Evolutionary conservation across 108 stramenopile species (phyloP), one percentile per base, ranked within the genome.

Genomic region (Cylindrotheca closterium): DNA sequence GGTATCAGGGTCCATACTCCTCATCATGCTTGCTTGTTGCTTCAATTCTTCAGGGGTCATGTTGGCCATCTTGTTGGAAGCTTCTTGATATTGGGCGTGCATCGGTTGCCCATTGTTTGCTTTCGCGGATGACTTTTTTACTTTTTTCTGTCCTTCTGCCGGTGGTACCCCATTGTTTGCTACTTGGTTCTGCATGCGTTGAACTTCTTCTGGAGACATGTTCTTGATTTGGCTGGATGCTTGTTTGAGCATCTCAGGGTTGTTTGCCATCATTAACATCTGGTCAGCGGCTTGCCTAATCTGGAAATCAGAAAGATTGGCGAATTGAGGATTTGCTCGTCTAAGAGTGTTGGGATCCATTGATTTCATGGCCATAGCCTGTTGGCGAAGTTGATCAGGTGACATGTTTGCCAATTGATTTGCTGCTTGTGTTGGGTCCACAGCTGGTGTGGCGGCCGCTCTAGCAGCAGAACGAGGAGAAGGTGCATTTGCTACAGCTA

Each of bases 201-300:
- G 53, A 21, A 65, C 29, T 25, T 77, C 48, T 12, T 82, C 77
- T 0, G 79, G 70, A 27, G 70, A 75, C 80, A 88, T 81, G 21
- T 63, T 65, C 62, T 79, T 82, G 80, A 85, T 81, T 67, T 85
- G 84, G 23, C 81, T 71, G 21, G 63, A 54, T 1, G 79, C 79
- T 65, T 59, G 65, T 60, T 79, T 79, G 65, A 85, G 63, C 77
- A 84, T 79, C 0, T 30, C 67, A 10, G 88, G 88, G 67, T 89
- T 85, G 52, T 68, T 59, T 12, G 84, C 88, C 75, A 81, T 81
- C 68, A 73, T 71, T 55, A 85, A 82, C 88, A 89, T 85, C 67
- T 85, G 89, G 31, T 47, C 31, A 10, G 84, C 82, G 0, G 85
- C 81, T 52, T 60, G 51, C 30, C 65, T 53, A 26, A 91, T 80